Evolutionary conservation across 306 rosid genomes (phyloP), one percentile per base, ranked within the genome.

Genomic region (Cucurbita pepo): DNA sequence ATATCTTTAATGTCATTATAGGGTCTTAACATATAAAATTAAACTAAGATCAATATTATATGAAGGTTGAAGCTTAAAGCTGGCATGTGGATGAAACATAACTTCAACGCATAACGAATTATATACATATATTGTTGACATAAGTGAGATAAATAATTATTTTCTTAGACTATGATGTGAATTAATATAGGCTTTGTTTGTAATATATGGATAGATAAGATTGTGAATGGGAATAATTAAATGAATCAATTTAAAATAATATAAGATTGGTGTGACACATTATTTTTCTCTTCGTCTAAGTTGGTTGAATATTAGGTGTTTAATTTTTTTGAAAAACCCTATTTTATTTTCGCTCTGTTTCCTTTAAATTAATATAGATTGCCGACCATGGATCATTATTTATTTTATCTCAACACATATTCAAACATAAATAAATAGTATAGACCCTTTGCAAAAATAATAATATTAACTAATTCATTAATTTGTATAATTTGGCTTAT

Each of bases 241-340:
- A 3, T 61, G 47, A 61, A 38, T 37, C 34, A 37, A 37, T 61
- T 61, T 37, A 14, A 61, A 61, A 38, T n/a, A 38, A 37, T 62
- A 25, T 25, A 25, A 25, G 25, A 25, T 25, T 25, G 25, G 25
- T 62, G 66, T 60, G 69, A 19, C 71, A 43, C 44, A 1, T 10
- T 16, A 1, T 19, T 19, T 65, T 44, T 65, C 14, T 21, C 18
- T 6, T 18, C 7, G 54, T 65, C 70, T 8, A 16, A 10, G 38
- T 65, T 65, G 71, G 71, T 65, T 41, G 38, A 21, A 65, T 43
- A 65, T 65, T 41, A 65, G 71, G 52, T 65, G 71, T 44, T 44
- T 22, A 6, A 10, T 21, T 65, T 41, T 43, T 65, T 63, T 9
- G 8, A 1, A 18, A 41, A n/a, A 10, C 34, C 0, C 52, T 18